phyloP scores from a whole-genome alignment of 257 asterid species.

The Nicotiana obtusifolia region DNA sequence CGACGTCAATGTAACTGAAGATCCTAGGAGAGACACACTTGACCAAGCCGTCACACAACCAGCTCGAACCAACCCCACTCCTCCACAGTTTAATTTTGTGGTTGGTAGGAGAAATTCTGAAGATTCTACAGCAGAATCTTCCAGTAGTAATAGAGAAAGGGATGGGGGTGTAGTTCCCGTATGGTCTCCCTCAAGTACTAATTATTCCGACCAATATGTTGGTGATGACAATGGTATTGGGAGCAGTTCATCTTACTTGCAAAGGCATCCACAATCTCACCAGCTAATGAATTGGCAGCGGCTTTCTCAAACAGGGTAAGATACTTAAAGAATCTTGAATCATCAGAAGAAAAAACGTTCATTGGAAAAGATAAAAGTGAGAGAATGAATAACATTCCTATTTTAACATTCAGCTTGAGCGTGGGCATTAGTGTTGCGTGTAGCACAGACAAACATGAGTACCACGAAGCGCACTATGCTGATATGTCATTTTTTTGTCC shows the following conservation, averaged over 20 bases:
- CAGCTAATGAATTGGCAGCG: constrained; percentile 65
- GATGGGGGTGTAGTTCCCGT: constrained; percentile 83
- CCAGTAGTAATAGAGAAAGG: constrained; percentile 49
- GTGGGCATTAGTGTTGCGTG: neutral
- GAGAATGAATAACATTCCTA: neutral
- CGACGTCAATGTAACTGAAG: constrained; percentile 40
- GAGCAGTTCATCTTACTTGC: constrained; percentile 51
- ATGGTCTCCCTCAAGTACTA: constrained; percentile 79
- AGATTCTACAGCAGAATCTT: constrained; percentile 90
- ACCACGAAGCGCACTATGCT: neutral
- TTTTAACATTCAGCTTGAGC: neutral
- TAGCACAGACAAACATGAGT: neutral
- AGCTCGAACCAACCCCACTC: constrained; percentile 17
- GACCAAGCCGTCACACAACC: constrained; percentile 19
- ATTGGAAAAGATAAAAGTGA: neutral
- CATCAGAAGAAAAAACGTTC: neutral
- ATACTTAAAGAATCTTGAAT: neutral
- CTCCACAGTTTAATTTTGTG: constrained; percentile 20
- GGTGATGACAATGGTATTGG: constrained; percentile 52
- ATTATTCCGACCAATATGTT: constrained; percentile 50
- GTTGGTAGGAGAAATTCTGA: constrained; percentile 55
- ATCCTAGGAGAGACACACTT: constrained; percentile 25
- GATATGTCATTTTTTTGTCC: neutral
- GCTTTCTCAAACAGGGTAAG: constrained; percentile 80
- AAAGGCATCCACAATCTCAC: constrained; percentile 65